Base-by-base conservation (phyloP, 1,139 yeast genomes). In the Pichia norvegensis region DNA sequence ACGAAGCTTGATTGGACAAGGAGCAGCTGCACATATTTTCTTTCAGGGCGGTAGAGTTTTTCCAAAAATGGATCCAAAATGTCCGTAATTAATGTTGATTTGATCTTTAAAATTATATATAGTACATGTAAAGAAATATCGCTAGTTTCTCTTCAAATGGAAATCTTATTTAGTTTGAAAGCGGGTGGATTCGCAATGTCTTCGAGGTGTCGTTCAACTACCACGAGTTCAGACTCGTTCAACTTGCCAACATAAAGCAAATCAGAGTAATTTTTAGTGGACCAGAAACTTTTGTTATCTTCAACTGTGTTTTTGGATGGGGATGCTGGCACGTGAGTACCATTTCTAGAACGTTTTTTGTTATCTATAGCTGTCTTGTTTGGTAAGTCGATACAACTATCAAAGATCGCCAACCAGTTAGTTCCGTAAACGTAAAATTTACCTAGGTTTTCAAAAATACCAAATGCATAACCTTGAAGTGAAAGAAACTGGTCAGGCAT, bases 401-500 rank as follows among this genome's bases (percentile, higher is more conserved):
- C 92, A 44, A 92, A 74, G 60, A 75, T 85, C 9, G 84, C 76
- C 20, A 90, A 61, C 95, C 96, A 92, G 44, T 77, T 76, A n/a
- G 85, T 73, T 3, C 97, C 95, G 76, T 85, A 88, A 20, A 88
- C 64, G 97, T 97, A 90, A 25, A 84, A 68, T 39, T 75, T 66
- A 16, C 53, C 55, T 2, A 42, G 27, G 19, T 46, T 52, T 20
- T 58, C 59, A 58, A 85, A 86, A 25, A 85, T 65, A 9, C 95
- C 96, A 52, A 78, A 73, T 46, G 95, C 84, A 56, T 82, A 81
- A 52, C 85, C 94, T 29, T 74, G 78, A 48, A 78, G 68, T 8
- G 71, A 65, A 29, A 73, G 63, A 52, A 85, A 79, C 52, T 80
- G 79, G 37, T 69, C 69, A 4, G 97, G 97, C 52, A 90, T 66